Evolutionary conservation across 2,329 filamentous ascomycete species (phyloP), one percentile per base, ranked within the genome.

Genomic region (Trichoderma lentiforme): DNA sequence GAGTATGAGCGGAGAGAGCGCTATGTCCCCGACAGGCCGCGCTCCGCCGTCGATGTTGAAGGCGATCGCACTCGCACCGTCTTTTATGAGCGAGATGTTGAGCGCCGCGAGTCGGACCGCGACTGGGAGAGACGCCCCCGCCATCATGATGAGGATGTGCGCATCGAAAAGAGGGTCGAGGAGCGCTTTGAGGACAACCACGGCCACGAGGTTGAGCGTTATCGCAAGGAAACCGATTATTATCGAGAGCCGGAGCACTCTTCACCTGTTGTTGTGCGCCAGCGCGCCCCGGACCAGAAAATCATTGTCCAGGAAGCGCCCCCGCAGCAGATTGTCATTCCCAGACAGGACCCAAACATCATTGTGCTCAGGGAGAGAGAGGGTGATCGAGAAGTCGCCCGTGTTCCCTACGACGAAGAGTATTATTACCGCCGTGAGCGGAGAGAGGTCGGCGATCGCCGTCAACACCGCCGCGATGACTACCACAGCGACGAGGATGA

Each of bases 191-290:
- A 86, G 58, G 85, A 86, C 28, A 75, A 79, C 21, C 78, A 78
- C 26, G 83, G 83, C 58, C 83, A 82, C 71, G 86, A 90, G 21
- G 76, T 90, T 56, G 89, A 91, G 78, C 85, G 84, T 77, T 89
- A 89, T 76, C 86, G 86, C 76, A 87, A 86, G 78, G 89, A 91
- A 78, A 88, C 87, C 3, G 89, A 91, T 75, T 91, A 90, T 78
- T 91, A 87, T 76, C 82, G 85, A 58, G 85, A 85, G 3, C 82
- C 84, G 30, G 83, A 87, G 26, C 85, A 86, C 14, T 84, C 83
- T 5, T 78, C 83, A 2, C 87, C 87, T 6, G 85, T 90, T 73
- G 83, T 90, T 70, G 88, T 90, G 74, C 87, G 87, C 66, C 86
- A 88, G 75, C 84, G 85, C 65, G 83, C 85, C 1, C 83, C 84